phyloP scores from a whole-genome alignment of 768 basidiomycete species.

The Suillus occidentalis region DNA sequence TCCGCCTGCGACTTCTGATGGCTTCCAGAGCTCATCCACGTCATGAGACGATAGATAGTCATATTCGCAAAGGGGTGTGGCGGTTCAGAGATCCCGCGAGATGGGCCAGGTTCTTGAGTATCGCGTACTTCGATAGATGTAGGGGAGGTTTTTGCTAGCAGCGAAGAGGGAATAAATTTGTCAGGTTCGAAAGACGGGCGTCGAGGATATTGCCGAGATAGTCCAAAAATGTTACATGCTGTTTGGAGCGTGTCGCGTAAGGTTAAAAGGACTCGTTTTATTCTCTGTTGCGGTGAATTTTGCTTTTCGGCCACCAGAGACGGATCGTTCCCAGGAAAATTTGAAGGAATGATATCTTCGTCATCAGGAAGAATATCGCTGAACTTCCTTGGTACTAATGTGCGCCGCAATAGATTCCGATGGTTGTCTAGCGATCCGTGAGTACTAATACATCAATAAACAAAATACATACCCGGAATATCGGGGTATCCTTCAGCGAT shows the following conservation, averaged over 20 bases:
- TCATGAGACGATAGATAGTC: no score
- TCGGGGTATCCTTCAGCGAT: background rate
- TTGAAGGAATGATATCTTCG: background rate
- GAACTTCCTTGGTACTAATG: background rate
- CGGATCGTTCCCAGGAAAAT: background rate
- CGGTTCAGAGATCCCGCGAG: no score
- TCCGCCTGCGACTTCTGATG: no score
- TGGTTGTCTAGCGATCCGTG: background rate
- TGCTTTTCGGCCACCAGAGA: background rate
- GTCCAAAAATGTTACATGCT: background rate
- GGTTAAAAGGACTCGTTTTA: background rate
- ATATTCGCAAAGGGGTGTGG: no score
- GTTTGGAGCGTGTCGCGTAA: background rate
- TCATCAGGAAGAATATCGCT: background rate
- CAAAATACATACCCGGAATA: background rate
- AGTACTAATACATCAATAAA: background rate
- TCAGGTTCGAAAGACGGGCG: background rate
- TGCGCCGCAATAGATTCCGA: background rate
- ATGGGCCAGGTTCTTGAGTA: no score
- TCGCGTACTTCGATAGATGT: background rate
- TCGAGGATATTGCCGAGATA: background rate
- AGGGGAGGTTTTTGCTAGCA: background rate
- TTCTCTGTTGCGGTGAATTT: background rate
- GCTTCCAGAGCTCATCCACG: no score
- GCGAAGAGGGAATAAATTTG: background rate